These are phyloP conservation scores for Colletotrichum camelliae DNA, from an alignment of 2,329 filamentous ascomycete genomes.

Conservation along the genomic window DNA sequence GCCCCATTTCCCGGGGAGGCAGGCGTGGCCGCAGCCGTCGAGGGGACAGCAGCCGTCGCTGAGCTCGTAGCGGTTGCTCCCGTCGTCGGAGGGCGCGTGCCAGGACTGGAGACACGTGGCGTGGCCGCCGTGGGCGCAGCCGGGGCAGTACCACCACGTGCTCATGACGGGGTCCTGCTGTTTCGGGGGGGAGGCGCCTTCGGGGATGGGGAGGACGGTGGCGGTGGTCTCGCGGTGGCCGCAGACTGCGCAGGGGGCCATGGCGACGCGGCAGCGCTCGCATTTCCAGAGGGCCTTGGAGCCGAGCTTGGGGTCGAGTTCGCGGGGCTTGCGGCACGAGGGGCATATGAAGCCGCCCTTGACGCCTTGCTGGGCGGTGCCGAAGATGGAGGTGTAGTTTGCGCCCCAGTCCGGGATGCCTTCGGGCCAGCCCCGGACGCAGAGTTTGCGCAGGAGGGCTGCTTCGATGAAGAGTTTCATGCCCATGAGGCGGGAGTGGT, in stretches of 20 bases:
- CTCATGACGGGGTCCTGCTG: conserved; percentile 36
- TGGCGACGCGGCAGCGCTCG: conserved; percentile 56
- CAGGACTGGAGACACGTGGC: conserved; percentile 63
- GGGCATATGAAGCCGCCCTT: conserved; percentile 60
- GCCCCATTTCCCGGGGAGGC: conserved; percentile 62
- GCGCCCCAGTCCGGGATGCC: conserved; percentile 58
- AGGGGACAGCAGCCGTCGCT: conserved; percentile 67
- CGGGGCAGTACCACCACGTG: conserved; percentile 69
- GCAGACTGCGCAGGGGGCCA: conserved; percentile 66
- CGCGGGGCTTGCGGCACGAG: conserved; percentile 60
- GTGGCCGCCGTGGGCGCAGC: conserved; percentile 68
- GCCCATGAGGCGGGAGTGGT: conserved; percentile 63
- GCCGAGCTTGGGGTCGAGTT: conserved; percentile 52
- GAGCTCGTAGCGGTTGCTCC: conserved; percentile 22
- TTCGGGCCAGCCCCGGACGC: conserved; percentile 60
- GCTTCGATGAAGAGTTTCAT: conserved; percentile 67
- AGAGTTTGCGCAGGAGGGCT: conserved; percentile 65
- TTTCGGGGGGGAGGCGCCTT: background rate
- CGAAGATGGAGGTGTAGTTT: conserved; percentile 59
- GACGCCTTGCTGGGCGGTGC: conserved; percentile 59
- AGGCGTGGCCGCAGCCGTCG: conserved; percentile 70
- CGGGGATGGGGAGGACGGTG: conserved; percentile 31
- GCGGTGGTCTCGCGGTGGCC: conserved; percentile 55
- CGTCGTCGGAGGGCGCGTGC: conserved; percentile 49
- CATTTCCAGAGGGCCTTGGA: conserved; percentile 61